Percentiles rank a stretch among this genome's conserved stretches.
Conservation (phyloP, 1,284 basidiomycete genomes). For the Ustilago crameri region DNA sequence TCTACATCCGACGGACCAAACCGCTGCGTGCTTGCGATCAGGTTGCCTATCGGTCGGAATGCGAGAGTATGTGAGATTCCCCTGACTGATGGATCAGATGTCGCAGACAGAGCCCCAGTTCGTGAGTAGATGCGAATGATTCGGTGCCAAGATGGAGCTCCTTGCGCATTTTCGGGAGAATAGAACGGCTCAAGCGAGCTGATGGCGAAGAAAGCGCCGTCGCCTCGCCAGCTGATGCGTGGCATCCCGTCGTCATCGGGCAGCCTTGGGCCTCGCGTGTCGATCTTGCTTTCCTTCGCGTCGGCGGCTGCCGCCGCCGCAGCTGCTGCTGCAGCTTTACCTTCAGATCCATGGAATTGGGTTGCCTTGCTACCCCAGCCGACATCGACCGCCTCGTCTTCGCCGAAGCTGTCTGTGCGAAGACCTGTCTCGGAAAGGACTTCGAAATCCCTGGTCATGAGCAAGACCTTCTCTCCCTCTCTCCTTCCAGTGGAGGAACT, state of each 20-base stretch:
- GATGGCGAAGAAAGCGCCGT: conserved; percentile 87
- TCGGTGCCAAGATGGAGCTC: conserved; percentile 74
- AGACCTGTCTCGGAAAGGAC: conserved; percentile 82
- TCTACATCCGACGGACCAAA: conserved; percentile 77
- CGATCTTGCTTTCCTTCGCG: conserved; percentile 43
- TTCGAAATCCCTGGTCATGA: conserved; percentile 91
- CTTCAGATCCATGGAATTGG: conserved; percentile 95
- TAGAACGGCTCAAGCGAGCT: conserved; percentile 74
- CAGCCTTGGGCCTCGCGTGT: conserved; percentile 68
- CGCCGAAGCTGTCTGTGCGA: conserved; percentile 82
- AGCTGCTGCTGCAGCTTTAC: conserved; percentile 80
- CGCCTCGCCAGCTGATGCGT: conserved; percentile 90
- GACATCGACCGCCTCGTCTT: conserved; percentile 90
- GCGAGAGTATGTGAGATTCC: conserved; percentile 84
- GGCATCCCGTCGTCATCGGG: conserved; percentile 78
- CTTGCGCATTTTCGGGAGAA: conserved; percentile 11
- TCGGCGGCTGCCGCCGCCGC: conserved; percentile 72
- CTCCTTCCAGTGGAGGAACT: conserved; percentile 22
- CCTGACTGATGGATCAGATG: conserved; percentile 79
- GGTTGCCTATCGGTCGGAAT: conserved; percentile 86
- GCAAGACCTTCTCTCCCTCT: conserved; percentile 76
- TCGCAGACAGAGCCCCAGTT: conserved; percentile 81
- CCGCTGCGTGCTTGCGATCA: conserved; percentile 84
- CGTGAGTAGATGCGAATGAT: conserved; percentile 74
- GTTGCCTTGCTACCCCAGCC: conserved; percentile 98